These are phyloP conservation scores for Gracilaria gracilis DNA, from an alignment of 23 red algal genomes.

Conservation along the genomic window DNA sequence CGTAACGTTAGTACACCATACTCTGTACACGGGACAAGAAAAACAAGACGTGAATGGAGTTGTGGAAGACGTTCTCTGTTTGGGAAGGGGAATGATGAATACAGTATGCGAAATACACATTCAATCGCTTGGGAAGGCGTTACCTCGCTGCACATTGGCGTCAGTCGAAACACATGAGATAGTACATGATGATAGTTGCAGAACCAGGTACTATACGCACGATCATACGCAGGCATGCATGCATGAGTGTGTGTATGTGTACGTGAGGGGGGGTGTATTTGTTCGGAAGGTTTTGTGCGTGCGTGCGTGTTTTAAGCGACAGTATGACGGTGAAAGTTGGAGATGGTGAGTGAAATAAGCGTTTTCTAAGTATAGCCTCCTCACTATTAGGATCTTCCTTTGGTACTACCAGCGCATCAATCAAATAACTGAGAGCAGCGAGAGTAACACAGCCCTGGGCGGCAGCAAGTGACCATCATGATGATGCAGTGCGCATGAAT, in stretches of 20 bases:
- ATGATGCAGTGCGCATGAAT: no score
- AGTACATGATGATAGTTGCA: not conserved
- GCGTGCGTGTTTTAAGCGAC: not conserved
- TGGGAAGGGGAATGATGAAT: not conserved
- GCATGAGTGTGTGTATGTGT: not conserved
- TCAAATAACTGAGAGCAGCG: slow-evolving; percentile 84
- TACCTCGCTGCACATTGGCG: no score
- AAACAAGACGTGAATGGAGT: not conserved
- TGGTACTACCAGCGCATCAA: slow-evolving; percentile 49
- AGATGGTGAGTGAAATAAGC: slow-evolving; percentile 31
- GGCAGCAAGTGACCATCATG: no score
- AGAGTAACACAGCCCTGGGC: slow-evolving; percentile 93
- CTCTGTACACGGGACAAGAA: not conserved
- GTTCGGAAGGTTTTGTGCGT: no score
- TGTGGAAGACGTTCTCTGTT: no score
- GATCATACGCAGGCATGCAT: not conserved
- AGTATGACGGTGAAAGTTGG: not conserved
- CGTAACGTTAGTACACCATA: not conserved
- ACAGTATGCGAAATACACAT: not conserved
- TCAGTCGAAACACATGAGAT: no score
- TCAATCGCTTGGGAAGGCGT: no score
- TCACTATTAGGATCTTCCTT: slow-evolving; percentile 56
- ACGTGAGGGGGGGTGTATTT: no score
- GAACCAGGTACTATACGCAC: no score
- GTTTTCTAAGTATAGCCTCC: slow-evolving; percentile 70